A percentile compares a stretch with the other conserved stretches of the same genome.
These are phyloP conservation scores for Schoenoplectus triqueter DNA, from an alignment of 202 grass and related monocot genomes.

Conservation along the genomic window DNA sequence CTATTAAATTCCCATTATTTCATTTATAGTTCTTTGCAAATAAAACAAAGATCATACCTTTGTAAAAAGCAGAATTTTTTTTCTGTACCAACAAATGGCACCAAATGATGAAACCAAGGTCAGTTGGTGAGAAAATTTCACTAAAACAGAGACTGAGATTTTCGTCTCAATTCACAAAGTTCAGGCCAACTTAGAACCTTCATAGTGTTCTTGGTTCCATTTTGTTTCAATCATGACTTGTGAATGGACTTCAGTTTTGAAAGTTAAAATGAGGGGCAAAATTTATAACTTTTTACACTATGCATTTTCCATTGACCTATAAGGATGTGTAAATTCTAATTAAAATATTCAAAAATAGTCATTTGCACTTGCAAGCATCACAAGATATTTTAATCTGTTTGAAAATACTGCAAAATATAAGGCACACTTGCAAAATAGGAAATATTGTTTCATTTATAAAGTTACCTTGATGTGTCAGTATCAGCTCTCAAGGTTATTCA, in stretches of 20 bases:
- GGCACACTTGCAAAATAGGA: background rate
- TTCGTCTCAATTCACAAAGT: background rate
- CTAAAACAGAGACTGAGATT: background rate
- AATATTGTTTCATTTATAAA: background rate
- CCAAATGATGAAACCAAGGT: background rate
- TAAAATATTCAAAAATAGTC: background rate
- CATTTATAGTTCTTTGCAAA: constrained; percentile 13
- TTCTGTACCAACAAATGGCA: background rate
- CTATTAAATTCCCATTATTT: constrained; percentile 17
- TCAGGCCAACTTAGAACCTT: background rate
- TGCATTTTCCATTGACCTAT: background rate
- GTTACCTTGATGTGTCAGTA: constrained; percentile 33
- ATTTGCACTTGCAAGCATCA: background rate
- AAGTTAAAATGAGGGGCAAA: background rate
- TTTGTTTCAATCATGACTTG: constrained; percentile 19
- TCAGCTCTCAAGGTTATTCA: constrained; percentile 50
- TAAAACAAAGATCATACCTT: constrained; percentile 9
- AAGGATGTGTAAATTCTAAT: background rate
- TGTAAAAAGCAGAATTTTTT: background rate
- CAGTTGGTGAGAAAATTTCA: background rate
- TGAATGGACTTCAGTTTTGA: background rate
- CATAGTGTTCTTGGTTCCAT: background rate
- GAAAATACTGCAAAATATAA: background rate
- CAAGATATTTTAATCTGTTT: background rate
- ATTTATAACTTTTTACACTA: background rate